phyloP scores from a whole-genome alignment of 73 alveolate species.

The Tetrahymena thermophila region DNA sequence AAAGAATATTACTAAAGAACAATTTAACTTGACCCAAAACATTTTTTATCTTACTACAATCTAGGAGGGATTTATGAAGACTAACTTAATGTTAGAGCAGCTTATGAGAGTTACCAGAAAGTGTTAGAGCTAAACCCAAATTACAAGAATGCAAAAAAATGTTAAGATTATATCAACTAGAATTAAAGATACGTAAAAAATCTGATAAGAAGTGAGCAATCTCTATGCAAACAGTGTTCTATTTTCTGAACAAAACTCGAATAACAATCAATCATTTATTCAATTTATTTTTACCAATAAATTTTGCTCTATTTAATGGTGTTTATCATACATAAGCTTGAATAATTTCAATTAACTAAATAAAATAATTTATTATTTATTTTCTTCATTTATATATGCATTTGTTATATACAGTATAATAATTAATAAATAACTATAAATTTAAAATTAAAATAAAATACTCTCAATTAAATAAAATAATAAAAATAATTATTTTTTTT shows the following conservation, averaged over 20 bases:
- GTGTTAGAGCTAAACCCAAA: background rate
- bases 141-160: background rate
- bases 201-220: background rate
- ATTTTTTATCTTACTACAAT: background rate
- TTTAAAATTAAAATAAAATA: no score
- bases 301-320: no score
- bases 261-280: no score
- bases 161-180: background rate
- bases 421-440: no score
- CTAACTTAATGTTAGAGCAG: background rate
- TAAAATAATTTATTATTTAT: no score
- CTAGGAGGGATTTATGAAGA: background rate
- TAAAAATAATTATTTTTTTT: no score
- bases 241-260: background rate
- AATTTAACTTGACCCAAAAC: background rate
- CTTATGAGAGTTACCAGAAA: background rate
- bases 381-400: no score
- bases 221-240: background rate
- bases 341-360: no score
- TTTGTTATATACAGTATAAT: no score
- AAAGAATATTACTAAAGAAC: background rate
- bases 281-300: no score
- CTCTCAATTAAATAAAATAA: no score
- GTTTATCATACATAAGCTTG: no score
- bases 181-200: background rate